Conservation (phyloP, 305 asterid genomes). For the Andrographis paniculata region DNA sequence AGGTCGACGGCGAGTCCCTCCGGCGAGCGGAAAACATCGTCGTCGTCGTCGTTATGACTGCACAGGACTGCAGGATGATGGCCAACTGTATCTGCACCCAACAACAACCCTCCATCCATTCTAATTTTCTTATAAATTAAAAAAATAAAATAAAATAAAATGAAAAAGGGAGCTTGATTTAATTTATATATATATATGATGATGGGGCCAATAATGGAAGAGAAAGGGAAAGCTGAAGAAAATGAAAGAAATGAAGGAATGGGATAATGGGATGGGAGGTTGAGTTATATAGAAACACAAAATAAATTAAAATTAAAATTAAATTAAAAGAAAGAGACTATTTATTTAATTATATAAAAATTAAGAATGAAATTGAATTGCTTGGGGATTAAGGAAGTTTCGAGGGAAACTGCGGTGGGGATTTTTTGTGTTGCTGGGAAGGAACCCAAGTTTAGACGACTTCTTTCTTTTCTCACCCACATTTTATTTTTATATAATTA, state of each 20-base stretch:
- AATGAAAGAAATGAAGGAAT: not conserved
- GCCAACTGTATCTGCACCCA: not conserved
- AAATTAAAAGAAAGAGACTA: no score
- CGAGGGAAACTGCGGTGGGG: no score
- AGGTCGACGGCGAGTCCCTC: conserved; percentile 13
- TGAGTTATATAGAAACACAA: not conserved
- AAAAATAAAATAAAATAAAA: no score
- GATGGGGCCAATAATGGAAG: not conserved
- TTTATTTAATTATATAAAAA: not conserved
- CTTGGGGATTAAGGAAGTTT: no score
- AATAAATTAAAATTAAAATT: not conserved
- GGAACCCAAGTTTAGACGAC: no score
- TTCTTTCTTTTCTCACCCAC: no score
- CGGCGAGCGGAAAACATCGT: conserved; percentile 13
- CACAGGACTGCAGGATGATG: not conserved
- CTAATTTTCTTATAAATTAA: not conserved
- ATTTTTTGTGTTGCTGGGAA: no score
- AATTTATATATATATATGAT: not conserved
- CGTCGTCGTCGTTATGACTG: conserved; percentile 14
- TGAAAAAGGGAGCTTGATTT: not conserved
- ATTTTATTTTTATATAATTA: no score
- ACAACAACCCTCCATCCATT: not conserved
- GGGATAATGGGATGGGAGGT: not conserved
- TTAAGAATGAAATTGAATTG: not conserved
- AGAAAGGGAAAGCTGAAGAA: not conserved